Conservation (phyloP, 2,329 filamentous ascomycete species). For the Ceratocystis destructans region DNA sequence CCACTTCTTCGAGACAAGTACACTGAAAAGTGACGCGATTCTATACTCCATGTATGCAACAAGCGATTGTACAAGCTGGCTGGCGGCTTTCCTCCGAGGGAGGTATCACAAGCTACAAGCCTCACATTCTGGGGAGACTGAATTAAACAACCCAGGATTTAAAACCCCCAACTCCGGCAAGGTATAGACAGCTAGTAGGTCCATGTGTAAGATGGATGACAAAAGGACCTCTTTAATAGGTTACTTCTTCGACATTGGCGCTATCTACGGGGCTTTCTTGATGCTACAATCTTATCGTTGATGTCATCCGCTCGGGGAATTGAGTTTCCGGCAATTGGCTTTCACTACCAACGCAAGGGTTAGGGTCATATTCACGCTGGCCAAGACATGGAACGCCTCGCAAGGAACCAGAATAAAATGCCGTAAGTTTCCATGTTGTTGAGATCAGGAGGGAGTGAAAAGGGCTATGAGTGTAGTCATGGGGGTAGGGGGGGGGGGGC, state of each 20-base stretch:
- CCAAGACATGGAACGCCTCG: too few relatives aligned
- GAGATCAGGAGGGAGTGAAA: too few relatives aligned
- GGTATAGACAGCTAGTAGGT: too few relatives aligned
- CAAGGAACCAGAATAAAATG: too few relatives aligned
- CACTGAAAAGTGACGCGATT: background rate
- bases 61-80: background rate
- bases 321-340: too few relatives aligned
- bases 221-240: background rate
- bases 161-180: too few relatives aligned
- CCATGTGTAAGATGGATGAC: background rate
- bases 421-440: too few relatives aligned
- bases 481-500: too few relatives aligned
- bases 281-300: background rate
- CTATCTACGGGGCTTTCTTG: background rate
- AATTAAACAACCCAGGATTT: background rate
- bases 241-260: background rate
- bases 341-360: background rate
- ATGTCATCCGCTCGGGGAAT: background rate
- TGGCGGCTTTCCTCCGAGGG: too few relatives aligned
- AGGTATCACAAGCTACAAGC: too few relatives aligned
- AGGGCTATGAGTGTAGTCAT: too few relatives aligned
- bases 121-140: background rate
- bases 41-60: background rate
- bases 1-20: background rate
- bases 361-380: background rate